phyloP scores from a whole-genome alignment of 768 basidiomycete species.

The Psilocybe sp. region DNA sequence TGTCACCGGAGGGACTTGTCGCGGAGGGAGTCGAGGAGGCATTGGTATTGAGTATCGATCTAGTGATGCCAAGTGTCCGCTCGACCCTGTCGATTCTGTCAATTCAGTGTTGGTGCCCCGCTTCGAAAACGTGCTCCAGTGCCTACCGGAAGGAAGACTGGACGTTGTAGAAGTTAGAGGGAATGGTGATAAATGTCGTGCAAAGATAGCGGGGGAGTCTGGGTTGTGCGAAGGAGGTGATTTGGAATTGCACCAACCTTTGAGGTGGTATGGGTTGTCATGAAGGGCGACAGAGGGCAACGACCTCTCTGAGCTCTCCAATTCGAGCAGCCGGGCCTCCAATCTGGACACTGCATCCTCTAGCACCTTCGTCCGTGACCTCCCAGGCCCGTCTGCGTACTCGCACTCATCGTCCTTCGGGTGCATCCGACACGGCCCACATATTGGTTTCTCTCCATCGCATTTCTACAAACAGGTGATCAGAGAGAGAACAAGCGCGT shows the following conservation, averaged over 20 bases:
- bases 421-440: conserved; percentile 58
- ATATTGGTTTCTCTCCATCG: conserved; percentile 61
- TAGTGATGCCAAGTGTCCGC: conserved; percentile 38
- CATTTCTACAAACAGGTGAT: conserved; percentile 43
- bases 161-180: conserved; percentile 42
- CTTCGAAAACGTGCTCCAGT: conserved; percentile 34
- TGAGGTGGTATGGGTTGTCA: conserved; percentile 49
- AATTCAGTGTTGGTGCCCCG: conserved; percentile 36
- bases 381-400: conserved; percentile 61
- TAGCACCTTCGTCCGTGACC: conserved; percentile 56
- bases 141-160: conserved; percentile 47
- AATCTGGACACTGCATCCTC: conserved; percentile 58
- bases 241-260: conserved; percentile 29
- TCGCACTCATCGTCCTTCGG: conserved; percentile 69
- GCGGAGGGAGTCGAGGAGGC: no score
- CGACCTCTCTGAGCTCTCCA: conserved; percentile 49
- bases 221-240: conserved; percentile 31
- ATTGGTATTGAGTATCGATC: conserved; percentile 31
- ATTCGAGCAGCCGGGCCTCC: conserved; percentile 53
- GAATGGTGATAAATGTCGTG: conserved; percentile 35
- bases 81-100: conserved; percentile 45
- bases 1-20: no score
- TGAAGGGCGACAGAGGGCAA: conserved; percentile 48
- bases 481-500: not conserved
- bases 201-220: conserved; percentile 25